Conservation (phyloP, 129 eudicot species). For the Cynara cardunculus region DNA sequence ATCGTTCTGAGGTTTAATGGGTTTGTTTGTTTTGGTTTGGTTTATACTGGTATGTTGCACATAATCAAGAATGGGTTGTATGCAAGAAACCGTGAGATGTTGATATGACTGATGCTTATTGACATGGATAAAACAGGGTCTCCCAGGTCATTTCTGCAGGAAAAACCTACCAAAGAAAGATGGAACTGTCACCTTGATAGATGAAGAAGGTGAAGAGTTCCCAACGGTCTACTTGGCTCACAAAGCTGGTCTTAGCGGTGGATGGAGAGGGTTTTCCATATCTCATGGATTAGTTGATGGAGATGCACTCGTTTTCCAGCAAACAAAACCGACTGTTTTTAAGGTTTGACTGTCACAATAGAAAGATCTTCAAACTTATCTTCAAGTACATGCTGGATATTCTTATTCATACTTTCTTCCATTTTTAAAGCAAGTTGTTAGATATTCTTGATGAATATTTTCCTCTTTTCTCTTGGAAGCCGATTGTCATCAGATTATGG, state of each 20-base stretch:
- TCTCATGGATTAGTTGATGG: conserved; percentile 73
- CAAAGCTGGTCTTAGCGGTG: conserved; percentile 71
- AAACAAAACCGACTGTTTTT: conserved; percentile 33
- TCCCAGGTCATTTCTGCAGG: conserved; percentile 61
- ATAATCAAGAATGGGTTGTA: not conserved
- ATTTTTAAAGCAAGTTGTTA: not conserved
- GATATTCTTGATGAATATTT: not conserved
- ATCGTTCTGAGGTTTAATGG: no score
- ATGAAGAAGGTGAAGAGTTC: conserved; percentile 68
- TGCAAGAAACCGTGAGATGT: not conserved
- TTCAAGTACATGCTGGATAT: not conserved
- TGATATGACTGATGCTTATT: not conserved
- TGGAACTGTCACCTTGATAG: conserved; percentile 51
- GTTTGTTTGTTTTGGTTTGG: no score
- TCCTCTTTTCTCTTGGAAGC: not conserved
- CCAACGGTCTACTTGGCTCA: conserved; percentile 52
- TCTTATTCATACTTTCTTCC: not conserved
- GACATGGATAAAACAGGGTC: conserved; percentile 41
- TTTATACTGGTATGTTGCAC: not conserved
- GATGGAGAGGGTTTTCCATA: conserved; percentile 79
- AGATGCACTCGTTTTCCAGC: conserved; percentile 78
- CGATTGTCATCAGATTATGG: not conserved
- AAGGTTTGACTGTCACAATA: conserved; percentile 39
- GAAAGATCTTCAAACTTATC: not conserved
- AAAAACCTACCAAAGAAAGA: conserved; percentile 50